Percentiles rank a stretch among this genome's conserved stretches.
Evolutionary conservation across 2,329 filamentous ascomycete species (phyloP).

Genomic region (Aureobasidium sp.): DNA sequence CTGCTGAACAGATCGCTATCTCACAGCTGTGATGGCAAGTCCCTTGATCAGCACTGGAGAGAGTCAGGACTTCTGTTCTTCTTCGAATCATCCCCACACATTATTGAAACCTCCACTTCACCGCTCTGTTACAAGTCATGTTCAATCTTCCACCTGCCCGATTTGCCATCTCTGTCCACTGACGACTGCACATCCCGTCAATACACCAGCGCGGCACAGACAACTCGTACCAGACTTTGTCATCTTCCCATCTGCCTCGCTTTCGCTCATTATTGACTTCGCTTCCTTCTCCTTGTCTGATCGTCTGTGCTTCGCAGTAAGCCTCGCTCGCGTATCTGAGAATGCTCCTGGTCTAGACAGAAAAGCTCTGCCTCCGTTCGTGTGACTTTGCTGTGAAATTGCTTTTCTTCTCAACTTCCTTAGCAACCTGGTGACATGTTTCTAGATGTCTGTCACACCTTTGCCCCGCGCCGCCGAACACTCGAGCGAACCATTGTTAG

Average conservation of each 20-base stretch:
- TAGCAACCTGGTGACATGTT: not conserved
- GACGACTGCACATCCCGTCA: not conserved
- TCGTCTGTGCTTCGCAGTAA: not conserved
- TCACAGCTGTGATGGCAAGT: too few relatives aligned
- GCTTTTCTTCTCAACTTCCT: not conserved
- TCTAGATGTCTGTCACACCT: not conserved
- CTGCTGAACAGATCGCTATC: not conserved
- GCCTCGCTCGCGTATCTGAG: not conserved
- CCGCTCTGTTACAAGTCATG: not conserved
- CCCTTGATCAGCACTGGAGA: not conserved
- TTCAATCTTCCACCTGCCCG: not conserved
- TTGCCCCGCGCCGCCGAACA: not conserved
- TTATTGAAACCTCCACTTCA: not conserved
- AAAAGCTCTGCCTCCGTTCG: not conserved
- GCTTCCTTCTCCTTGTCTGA: not conserved
- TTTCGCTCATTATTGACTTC: not conserved
- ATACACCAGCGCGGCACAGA: conserved; percentile 1
- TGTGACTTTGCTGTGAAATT: not conserved
- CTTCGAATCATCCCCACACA: not conserved
- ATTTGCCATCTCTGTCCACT: not conserved
- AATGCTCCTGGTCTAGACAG: not conserved
- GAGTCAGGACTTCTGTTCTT: not conserved
- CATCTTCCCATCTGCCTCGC: not conserved
- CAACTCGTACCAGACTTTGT: not conserved
- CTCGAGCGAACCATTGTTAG: not conserved